phyloP scores from a whole-genome alignment of 2,329 filamentous ascomycete species.

The Boeremia lycopersici region DNA sequence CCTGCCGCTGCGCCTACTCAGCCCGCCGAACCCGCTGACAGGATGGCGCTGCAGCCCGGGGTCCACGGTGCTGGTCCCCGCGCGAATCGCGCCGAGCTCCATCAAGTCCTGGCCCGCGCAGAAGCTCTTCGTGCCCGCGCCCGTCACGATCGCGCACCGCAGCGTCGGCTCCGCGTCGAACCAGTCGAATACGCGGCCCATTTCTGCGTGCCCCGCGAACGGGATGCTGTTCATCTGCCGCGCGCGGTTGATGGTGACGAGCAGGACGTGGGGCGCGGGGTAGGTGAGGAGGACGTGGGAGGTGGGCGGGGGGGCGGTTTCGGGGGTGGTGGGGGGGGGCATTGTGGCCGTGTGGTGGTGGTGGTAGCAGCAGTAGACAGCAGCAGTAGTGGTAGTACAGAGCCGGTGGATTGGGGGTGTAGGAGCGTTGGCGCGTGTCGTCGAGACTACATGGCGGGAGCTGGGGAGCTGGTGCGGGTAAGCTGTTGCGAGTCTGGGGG shows the following conservation, averaged over 20 bases:
- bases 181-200: slow-evolving; percentile 58
- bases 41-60: slow-evolving; percentile 49
- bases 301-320: slow-evolving; percentile 40
- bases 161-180: slow-evolving; percentile 59
- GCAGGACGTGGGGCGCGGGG: slow-evolving; percentile 55
- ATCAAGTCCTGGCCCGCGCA: slow-evolving; percentile 63
- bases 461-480: too few species aligned
- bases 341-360: slow-evolving; percentile 35
- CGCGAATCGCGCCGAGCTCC: slow-evolving; percentile 46
- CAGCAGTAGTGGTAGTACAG: too few species aligned
- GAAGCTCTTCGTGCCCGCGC: slow-evolving; percentile 60
- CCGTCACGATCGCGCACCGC: slow-evolving; percentile 56
- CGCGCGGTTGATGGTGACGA: slow-evolving; percentile 61
- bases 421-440: background rate
- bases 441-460: slow-evolving; percentile 14
- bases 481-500: slow-evolving; percentile 7
- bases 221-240: slow-evolving; percentile 55
- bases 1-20: slow-evolving; percentile 62
- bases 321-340: slow-evolving; percentile 32
- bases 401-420: background rate
- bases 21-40: slow-evolving; percentile 58
- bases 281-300: slow-evolving; percentile 51
- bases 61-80: slow-evolving; percentile 30
- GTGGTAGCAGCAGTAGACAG: too few species aligned
- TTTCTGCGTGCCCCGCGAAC: slow-evolving; percentile 54